A percentile compares a stretch with the other conserved stretches of the same genome.
These are phyloP conservation scores for Geotrichum macrosporum DNA, from an alignment of 1,139 yeast genomes.

Conservation along the genomic window DNA sequence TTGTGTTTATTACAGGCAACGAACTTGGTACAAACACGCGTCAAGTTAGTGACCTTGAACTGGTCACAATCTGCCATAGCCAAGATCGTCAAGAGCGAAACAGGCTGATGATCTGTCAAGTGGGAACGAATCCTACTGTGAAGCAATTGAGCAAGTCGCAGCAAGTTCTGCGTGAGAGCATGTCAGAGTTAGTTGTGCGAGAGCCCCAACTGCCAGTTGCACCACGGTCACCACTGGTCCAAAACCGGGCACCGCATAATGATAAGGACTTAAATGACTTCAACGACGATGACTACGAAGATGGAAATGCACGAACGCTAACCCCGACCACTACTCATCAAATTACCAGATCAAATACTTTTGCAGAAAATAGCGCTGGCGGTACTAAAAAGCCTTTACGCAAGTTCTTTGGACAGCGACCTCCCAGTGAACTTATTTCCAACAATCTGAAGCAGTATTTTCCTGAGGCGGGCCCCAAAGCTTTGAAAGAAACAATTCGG, in stretches of 20 bases:
- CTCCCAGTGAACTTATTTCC: constrained; percentile 88
- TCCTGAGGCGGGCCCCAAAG: constrained; percentile 73
- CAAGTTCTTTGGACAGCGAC: constrained; percentile 77
- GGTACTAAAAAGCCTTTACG: constrained; percentile 30
- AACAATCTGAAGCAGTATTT: constrained; percentile 86
- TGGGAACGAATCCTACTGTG: constrained; percentile 60
- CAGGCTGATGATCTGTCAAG: constrained; percentile 61
- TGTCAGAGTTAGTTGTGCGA: background rate
- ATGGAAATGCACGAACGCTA: constrained; percentile 16
- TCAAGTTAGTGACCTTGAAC: constrained; percentile 68
- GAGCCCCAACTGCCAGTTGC: background rate
- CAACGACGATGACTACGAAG: constrained; percentile 8
- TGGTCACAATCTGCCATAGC: constrained; percentile 77
- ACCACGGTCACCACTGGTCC: background rate
- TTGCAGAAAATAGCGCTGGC: no score
- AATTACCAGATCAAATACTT: background rate
- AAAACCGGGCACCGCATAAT: background rate
- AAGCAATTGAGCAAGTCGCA: constrained; percentile 66
- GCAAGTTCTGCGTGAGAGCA: constrained; percentile 32
- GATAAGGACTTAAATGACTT: background rate
- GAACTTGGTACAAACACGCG: constrained; percentile 43
- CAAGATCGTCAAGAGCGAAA: constrained; percentile 67
- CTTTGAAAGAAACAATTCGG: constrained; percentile 73
- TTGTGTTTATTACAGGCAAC: constrained; percentile 45
- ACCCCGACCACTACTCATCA: constrained; percentile 3